phyloP scores from a whole-genome alignment of 1,139 yeast species.

The Suhomyces bokatorum region DNA sequence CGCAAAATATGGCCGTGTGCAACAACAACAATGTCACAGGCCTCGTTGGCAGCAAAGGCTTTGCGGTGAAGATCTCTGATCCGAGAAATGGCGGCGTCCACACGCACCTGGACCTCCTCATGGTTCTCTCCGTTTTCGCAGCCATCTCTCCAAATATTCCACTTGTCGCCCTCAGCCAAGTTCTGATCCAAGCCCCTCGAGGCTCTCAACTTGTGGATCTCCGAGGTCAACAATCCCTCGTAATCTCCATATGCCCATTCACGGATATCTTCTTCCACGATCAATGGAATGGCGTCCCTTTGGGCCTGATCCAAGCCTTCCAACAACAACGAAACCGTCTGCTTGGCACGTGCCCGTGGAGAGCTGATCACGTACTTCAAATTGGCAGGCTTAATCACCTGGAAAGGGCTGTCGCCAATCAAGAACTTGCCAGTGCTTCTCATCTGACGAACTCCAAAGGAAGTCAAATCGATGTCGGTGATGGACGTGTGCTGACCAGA shows the following conservation, averaged over 20 bases:
- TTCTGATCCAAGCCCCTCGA: slow-evolving; percentile 56
- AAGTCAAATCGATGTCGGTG: slow-evolving; percentile 79
- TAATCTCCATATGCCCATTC: slow-evolving; percentile 98
- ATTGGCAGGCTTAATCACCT: slow-evolving; percentile 62
- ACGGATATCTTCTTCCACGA: slow-evolving; percentile 67
- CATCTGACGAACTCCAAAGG: slow-evolving; percentile 77
- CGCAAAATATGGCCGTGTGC: slow-evolving; percentile 95
- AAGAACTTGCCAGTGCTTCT: slow-evolving; percentile 67
- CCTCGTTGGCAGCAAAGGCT: slow-evolving; percentile 53
- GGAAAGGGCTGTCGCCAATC: slow-evolving; percentile 53
- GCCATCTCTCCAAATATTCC: slow-evolving; percentile 92
- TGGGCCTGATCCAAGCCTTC: slow-evolving; percentile 50
- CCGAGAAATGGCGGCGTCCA: slow-evolving; percentile 66
- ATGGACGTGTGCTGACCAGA: slow-evolving; percentile 87
- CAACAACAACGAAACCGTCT: slow-evolving; percentile 63
- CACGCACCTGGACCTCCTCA: slow-evolving; percentile 61
- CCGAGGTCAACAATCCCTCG: slow-evolving; percentile 74
- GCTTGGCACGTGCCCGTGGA: slow-evolving; percentile 77
- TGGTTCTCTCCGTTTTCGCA: slow-evolving; percentile 87
- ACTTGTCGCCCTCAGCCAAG: slow-evolving; percentile 35
- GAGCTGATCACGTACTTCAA: slow-evolving; percentile 70
- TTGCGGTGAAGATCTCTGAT: slow-evolving; percentile 62
- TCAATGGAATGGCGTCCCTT: slow-evolving; percentile 42
- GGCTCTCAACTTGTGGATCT: slow-evolving; percentile 62
- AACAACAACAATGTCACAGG: slow-evolving; percentile 76